Percentiles rank a stretch among this genome's conserved stretches.
Conservation (phyloP, 306 rosid genomes). For the Herpetospermum pedunculosum region DNA sequence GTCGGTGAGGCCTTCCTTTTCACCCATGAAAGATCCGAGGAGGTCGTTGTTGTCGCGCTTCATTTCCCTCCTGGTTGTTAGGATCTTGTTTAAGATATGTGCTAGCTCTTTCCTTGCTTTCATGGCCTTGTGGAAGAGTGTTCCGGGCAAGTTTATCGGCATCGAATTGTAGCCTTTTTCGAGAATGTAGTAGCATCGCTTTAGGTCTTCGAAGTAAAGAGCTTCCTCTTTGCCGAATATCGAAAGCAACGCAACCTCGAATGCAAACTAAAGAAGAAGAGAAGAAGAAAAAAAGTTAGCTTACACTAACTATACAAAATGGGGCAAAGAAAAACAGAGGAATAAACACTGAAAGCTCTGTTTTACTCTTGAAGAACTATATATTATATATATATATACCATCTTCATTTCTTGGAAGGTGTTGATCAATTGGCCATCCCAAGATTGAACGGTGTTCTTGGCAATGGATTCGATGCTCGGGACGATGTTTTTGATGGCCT, state of each 20-base stretch:
- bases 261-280: slow-evolving; percentile 36
- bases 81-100: slow-evolving; percentile 59
- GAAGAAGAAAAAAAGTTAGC: not conserved
- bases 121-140: slow-evolving; percentile 86
- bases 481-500: slow-evolving; percentile 36
- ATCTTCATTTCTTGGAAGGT: slow-evolving; percentile 88
- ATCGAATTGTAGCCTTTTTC: slow-evolving; percentile 93
- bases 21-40: slow-evolving; percentile 77
- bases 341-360: slow-evolving; percentile 1
- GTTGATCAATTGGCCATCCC: slow-evolving; percentile 52
- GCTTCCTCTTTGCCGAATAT: slow-evolving; percentile 75
- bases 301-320: not conserved
- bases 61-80: slow-evolving; percentile 48
- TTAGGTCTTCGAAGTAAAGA: slow-evolving; percentile 62
- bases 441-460: slow-evolving; percentile 39
- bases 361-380: not conserved
- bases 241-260: slow-evolving; percentile 79
- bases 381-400: no score
- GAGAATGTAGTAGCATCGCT: slow-evolving; percentile 65
- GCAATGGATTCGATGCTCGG: slow-evolving; percentile 65
- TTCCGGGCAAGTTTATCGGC: slow-evolving; percentile 78
- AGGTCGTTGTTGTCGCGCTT: slow-evolving; percentile 45
- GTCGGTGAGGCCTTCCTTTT: slow-evolving; percentile 73
- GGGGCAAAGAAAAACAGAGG: slow-evolving; percentile 13
- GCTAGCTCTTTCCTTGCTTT: slow-evolving; percentile 80